Percentiles rank a stretch among this genome's conserved stretches.
Conservation (phyloP, 805 yeast genomes). For the Ogataea glucozyma region DNA sequence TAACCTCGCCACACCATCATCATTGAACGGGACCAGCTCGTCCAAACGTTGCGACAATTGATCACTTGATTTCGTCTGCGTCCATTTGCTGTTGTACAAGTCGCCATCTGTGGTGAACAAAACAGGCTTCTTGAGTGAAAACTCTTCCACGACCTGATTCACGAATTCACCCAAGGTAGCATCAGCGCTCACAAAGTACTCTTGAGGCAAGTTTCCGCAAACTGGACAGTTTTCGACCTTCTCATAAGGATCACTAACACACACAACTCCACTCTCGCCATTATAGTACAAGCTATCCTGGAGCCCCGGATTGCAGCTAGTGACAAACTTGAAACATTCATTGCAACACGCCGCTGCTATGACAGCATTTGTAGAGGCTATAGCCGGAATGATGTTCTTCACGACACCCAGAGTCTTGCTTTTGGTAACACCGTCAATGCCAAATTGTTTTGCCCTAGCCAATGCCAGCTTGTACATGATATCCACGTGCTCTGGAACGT, state of each 20-base stretch:
- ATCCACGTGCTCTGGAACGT: slow-evolving; percentile 62
- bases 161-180: slow-evolving; percentile 22
- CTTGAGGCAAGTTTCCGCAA: slow-evolving; percentile 52
- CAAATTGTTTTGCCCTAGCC: slow-evolving; percentile 61
- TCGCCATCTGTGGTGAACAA: slow-evolving; percentile 26
- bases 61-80: too few species aligned
- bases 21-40: slow-evolving; percentile 20
- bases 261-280: slow-evolving; percentile 77
- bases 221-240: slow-evolving; percentile 68
- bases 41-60: too few species aligned
- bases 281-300: slow-evolving; percentile 85
- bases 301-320: slow-evolving; percentile 64
- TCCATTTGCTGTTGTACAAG: slow-evolving; percentile 23
- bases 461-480: slow-evolving; percentile 59
- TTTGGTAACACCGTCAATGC: slow-evolving; percentile 75
- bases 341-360: slow-evolving; percentile 88
- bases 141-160: slow-evolving; percentile 13
- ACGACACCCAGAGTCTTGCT: slow-evolving; percentile 81
- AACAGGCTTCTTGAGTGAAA: slow-evolving; percentile 20
- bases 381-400: slow-evolving; percentile 89
- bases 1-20: slow-evolving; percentile 9
- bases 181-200: slow-evolving; percentile 11
- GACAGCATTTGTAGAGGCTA: slow-evolving; percentile 91
- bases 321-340: slow-evolving; percentile 77
- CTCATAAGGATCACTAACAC: slow-evolving; percentile 68